phyloP scores from a whole-genome alignment of 192 early-diverging fungal species.

The Cladochytrium replicatum region DNA sequence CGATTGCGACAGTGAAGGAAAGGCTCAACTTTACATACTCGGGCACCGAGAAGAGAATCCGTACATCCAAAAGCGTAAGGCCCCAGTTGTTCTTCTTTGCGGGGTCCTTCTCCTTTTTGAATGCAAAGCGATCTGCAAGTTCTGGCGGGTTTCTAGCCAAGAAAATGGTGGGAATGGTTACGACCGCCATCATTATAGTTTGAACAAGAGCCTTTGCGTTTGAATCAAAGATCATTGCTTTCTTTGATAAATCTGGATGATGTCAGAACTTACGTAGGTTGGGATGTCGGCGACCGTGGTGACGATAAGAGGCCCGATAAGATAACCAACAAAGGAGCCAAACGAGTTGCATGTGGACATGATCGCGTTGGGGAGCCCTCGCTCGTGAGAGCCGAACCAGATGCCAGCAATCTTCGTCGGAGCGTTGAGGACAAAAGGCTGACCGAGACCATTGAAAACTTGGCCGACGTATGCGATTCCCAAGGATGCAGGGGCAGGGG shows the following conservation, averaged over 20 bases:
- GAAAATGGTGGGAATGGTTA: not conserved
- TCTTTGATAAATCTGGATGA: no score
- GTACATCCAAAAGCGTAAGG: no score
- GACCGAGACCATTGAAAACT: not conserved
- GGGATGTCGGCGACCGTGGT: not conserved
- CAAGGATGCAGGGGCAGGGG: not conserved
- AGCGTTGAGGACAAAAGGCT: not conserved
- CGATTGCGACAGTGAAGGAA: not conserved
- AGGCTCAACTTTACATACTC: not conserved
- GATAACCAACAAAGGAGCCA: not conserved
- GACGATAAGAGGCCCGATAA: not conserved
- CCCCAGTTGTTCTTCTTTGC: no score
- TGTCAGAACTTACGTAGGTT: no score
- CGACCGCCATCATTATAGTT: not conserved
- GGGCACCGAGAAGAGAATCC: not conserved
- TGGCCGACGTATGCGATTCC: not conserved
- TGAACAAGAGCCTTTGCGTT: no score
- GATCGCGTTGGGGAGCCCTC: not conserved
- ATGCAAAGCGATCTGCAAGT: no score
- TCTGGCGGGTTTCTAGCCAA: not conserved
- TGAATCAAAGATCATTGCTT: no score
- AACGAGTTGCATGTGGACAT: not conserved
- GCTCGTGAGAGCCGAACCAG: not conserved
- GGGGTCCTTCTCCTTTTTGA: no score
- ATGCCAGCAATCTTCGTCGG: not conserved